These are phyloP conservation scores for Pyrenophora graminea DNA, from an alignment of 2,329 filamentous ascomycete genomes.

Conservation along the genomic window DNA sequence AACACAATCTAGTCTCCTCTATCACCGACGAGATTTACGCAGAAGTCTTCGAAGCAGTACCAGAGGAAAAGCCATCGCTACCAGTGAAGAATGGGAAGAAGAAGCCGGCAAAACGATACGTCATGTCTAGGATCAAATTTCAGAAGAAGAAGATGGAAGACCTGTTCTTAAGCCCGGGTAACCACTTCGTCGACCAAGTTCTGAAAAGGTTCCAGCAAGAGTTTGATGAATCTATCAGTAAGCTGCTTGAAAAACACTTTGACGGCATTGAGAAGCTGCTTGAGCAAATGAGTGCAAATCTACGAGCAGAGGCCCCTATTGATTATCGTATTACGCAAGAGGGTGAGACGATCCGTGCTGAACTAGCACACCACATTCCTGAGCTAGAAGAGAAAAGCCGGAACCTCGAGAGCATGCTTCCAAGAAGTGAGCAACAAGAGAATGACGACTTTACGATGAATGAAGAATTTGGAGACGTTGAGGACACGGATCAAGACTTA, in stretches of 20 bases:
- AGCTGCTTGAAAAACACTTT: slow-evolving; percentile 8
- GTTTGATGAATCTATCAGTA: slow-evolving; percentile 57
- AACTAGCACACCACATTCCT: slow-evolving; percentile 3
- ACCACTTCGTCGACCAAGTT: slow-evolving; percentile 19
- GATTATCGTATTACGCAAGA: slow-evolving; percentile 7
- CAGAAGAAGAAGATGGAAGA: slow-evolving; percentile 13
- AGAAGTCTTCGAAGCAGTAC: slow-evolving; percentile 12
- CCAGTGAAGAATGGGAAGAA: neutral
- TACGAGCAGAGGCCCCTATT: slow-evolving; percentile 7
- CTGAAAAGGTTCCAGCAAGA: slow-evolving; percentile 13
- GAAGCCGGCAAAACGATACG: slow-evolving; percentile 9
- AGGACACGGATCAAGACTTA: too few species aligned
- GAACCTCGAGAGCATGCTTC: neutral
- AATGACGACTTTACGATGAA: neutral
- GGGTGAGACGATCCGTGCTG: slow-evolving; percentile 8
- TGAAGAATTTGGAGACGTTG: too few species aligned
- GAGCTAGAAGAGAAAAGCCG: slow-evolving; percentile 1
- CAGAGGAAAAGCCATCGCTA: slow-evolving; percentile 7
- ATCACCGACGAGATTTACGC: slow-evolving; percentile 21
- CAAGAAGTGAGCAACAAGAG: neutral
- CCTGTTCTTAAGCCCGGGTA: slow-evolving; percentile 5
- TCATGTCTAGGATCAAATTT: slow-evolving; percentile 15
- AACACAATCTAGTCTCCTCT: slow-evolving; percentile 19
- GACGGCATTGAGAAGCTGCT: slow-evolving; percentile 3
- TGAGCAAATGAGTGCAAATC: neutral